phyloP scores from a whole-genome alignment of 1,284 basidiomycete genomes.

The Ganoderma leucocontextum region DNA sequence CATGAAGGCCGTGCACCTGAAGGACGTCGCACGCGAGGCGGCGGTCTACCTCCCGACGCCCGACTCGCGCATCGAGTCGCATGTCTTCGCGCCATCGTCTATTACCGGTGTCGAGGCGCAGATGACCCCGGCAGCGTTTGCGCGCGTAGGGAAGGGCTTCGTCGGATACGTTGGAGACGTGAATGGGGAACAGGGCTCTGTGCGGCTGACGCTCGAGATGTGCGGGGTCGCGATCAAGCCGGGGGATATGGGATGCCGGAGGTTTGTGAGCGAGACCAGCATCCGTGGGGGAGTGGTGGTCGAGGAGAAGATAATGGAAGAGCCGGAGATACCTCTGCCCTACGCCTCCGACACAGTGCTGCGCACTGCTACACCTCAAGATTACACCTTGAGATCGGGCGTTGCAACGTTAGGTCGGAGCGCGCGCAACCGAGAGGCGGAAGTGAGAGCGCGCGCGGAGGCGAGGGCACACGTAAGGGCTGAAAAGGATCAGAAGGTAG shows the following conservation, averaged over 20 bases:
- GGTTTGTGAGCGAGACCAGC: neutral
- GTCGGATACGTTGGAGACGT: slow-evolving; percentile 36
- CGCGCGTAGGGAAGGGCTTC: slow-evolving; percentile 29
- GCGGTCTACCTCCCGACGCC: slow-evolving; percentile 31
- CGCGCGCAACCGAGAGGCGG: neutral
- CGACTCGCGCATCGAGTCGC: slow-evolving; percentile 27
- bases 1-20: slow-evolving; percentile 32
- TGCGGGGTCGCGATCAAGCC: slow-evolving; percentile 29
- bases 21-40: slow-evolving; percentile 19
- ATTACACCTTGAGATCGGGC: neutral
- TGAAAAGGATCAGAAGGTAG: neutral
- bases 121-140: slow-evolving; percentile 30
- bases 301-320: neutral
- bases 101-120: slow-evolving; percentile 19
- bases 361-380: neutral
- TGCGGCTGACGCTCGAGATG: slow-evolving; percentile 34
- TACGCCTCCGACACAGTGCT: neutral
- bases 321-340: neutral
- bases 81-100: slow-evolving; percentile 19
- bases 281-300: neutral
- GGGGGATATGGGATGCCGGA: slow-evolving; percentile 28
- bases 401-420: neutral
- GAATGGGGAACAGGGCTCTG: slow-evolving; percentile 32
- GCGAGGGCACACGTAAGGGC: neutral
- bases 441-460: neutral